Conservation (phyloP, 306 rosid genomes). For the Rosa rugosa region DNA sequence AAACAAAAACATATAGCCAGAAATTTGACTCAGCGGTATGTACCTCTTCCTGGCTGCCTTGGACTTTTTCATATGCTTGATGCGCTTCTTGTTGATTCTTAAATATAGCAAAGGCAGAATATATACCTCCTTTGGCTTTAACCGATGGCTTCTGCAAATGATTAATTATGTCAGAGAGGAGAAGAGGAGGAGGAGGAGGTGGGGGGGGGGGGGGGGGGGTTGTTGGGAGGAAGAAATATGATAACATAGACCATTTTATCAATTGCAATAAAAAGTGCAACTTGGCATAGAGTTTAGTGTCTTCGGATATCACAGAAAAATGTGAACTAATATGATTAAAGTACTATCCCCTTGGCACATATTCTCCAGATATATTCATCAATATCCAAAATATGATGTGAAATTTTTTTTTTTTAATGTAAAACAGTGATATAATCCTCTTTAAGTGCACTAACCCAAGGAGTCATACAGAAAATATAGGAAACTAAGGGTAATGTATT, state of each 20-base stretch:
- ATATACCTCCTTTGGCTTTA: slow-evolving; percentile 41
- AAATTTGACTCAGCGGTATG: neutral
- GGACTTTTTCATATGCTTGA: slow-evolving; percentile 52
- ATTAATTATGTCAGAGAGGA: slow-evolving; percentile 12
- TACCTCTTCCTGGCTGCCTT: slow-evolving; percentile 45
- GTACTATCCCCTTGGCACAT: neutral
- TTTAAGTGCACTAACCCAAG: neutral
- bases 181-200: neutral
- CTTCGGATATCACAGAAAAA: neutral
- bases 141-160: slow-evolving; percentile 50
- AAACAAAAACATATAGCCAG: neutral
- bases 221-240: neutral
- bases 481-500: slow-evolving; percentile 15
- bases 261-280: neutral
- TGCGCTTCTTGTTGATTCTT: slow-evolving; percentile 55
- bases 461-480: slow-evolving; percentile 5
- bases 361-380: neutral
- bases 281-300: neutral
- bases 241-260: neutral
- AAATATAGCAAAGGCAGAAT: slow-evolving; percentile 61
- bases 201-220: neutral
- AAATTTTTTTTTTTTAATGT: neutral
- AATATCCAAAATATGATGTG: neutral
- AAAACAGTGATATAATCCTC: neutral
- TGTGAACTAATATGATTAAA: neutral